Conservation (phyloP, 2,329 filamentous ascomycete genomes). For the Macrophomina tecta region DNA sequence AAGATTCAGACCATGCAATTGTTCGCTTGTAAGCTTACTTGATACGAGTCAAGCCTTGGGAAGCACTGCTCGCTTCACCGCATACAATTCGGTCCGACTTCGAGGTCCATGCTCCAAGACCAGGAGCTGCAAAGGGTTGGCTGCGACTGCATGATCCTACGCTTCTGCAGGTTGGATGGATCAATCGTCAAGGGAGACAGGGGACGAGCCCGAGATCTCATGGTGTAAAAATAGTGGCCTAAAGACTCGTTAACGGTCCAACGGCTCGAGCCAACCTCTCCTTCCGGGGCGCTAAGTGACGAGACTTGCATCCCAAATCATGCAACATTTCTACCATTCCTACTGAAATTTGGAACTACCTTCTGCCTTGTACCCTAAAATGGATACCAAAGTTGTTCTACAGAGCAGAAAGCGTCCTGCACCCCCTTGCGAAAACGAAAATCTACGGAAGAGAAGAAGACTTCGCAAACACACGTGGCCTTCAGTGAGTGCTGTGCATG, state of each 20-base stretch:
- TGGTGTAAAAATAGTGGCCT: no score
- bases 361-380: not conserved
- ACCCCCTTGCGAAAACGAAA: not conserved
- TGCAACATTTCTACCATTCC: no score
- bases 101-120: not conserved
- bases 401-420: not conserved
- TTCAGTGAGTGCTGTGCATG: not conserved
- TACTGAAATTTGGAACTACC: not conserved
- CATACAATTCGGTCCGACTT: not conserved
- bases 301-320: not conserved
- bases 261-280: not conserved
- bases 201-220: no score
- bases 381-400: not conserved
- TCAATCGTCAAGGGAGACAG: no score
- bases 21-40: conserved; percentile 2
- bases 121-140: not conserved
- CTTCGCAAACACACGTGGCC: not conserved
- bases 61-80: not conserved
- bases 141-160: not conserved
- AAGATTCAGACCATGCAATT: not conserved
- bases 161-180: not conserved
- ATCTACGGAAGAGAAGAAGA: not conserved
- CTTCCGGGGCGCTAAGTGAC: not conserved
- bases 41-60: not conserved
- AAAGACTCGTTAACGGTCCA: no score